Base-by-base conservation (phyloP, 2,329 filamentous ascomycete species). In the Ophiostoma himal-ulmi region DNA sequence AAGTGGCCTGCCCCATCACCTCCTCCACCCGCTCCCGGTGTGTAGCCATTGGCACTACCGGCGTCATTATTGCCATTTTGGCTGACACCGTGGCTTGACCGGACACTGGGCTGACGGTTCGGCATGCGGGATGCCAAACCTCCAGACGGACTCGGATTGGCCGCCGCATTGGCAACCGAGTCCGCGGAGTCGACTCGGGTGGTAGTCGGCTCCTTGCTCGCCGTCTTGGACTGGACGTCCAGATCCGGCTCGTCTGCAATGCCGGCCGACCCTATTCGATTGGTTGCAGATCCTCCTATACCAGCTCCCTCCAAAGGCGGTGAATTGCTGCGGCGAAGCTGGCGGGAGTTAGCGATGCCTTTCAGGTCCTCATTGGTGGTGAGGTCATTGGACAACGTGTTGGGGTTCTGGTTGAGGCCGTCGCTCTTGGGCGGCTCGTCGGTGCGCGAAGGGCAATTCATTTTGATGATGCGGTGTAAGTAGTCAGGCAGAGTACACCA, bases 331-430 rank as follows among this genome's bases (percentile, higher is more conserved):
- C 74, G 75, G 22, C 76, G 74, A 69, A 75, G 77, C 57, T 74
- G 75, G 36, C 79, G 75, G 30, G 77, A 70, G 70, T 86, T 87
- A 67, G 82, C 83, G 74, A 85, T 80, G 71, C 83, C 82, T 74
- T 85, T 83, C 71, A 88, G 77, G 74, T 87, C 85, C 71, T 83
- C 82, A 72, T 84, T 83, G 17, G 85, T 88, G n/a, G 84, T 86
- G 66, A 84, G 80, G 75, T 88, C 85, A 73, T 82, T 82, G 41
- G 84, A 83, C 67, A 88, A 78, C 8, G 78, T 78, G 73, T 82
- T 80, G 13, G 86, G 86, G 73, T 79, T 86, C 77, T 88, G 86
- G 76, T 88, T 88, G 75, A 81, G 82, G 70, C 80, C 81, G 70
- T 80, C 80, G 73, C 78, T 77, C 68, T 77, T 75, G 60, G 76